A percentile compares a stretch with the other conserved stretches of the same genome.
These are phyloP conservation scores for Cladosporium sp. DNA, from an alignment of 2,329 filamentous ascomycete species.

Conservation along the genomic window DNA sequence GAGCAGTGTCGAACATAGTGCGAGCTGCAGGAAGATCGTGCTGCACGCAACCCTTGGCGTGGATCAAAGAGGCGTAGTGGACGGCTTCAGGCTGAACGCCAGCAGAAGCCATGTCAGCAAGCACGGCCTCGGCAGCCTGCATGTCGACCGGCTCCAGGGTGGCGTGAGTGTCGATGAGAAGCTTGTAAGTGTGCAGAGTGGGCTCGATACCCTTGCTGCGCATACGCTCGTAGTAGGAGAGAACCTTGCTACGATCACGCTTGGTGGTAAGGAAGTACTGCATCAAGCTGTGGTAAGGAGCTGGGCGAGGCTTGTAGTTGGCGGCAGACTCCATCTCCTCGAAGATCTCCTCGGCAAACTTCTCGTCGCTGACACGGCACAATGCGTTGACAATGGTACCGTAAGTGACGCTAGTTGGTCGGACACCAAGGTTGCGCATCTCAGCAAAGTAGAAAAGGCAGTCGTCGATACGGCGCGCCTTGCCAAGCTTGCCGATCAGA, in stretches of 20 bases:
- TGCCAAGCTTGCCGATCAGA: conserved; percentile 94
- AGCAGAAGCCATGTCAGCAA: conserved; percentile 70
- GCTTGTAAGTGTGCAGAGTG: conserved; percentile 95
- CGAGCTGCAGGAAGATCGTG: conserved; percentile 85
- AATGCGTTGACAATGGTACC: conserved; percentile 97
- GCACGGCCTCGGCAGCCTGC: conserved; percentile 76
- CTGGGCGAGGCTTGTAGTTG: conserved; percentile 96
- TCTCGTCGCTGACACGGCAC: conserved; percentile 94
- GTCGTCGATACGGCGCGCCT: conserved; percentile 95
- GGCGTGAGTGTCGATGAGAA: conserved; percentile 91
- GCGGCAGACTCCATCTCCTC: conserved; percentile 99
- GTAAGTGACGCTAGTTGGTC: conserved; percentile 95
- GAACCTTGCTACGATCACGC: conserved; percentile 88
- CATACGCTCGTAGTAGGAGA: conserved; percentile 95
- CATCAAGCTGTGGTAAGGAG: conserved; percentile 99
- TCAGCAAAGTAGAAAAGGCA: conserved; percentile 97
- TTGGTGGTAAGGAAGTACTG: conserved; percentile 98
- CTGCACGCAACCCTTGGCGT: conserved; percentile 89
- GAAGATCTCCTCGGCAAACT: conserved; percentile 95
- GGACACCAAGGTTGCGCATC: conserved; percentile 89
- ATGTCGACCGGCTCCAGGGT: conserved; percentile 91
- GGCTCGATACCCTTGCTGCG: conserved; percentile 78
- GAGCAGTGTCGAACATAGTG: conserved; percentile 74
- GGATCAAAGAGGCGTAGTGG: conserved; percentile 92
- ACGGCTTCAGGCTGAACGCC: conserved; percentile 82